Percentiles rank a stretch among this genome's conserved stretches.
Evolutionary conservation across 2,329 filamentous ascomycete genomes (phyloP).

Genomic region (Blastomyces gilchristii): DNA sequence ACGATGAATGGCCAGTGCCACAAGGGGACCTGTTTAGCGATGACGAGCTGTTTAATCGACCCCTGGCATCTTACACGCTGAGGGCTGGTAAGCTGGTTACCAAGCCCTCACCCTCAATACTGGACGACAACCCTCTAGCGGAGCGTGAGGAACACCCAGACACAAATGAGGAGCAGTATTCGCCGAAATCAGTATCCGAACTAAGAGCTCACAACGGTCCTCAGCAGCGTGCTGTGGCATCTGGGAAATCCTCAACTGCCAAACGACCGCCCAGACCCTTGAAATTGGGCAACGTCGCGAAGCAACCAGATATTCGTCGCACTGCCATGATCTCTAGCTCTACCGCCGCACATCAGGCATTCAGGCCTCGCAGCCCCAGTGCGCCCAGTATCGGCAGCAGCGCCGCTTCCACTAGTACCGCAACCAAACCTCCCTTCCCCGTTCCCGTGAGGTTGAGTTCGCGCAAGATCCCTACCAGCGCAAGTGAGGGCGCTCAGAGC

Average conservation of each 20-base stretch:
- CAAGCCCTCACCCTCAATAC: constrained; percentile 22
- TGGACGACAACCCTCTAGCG: constrained; percentile 26
- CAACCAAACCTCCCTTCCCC: constrained; percentile 57
- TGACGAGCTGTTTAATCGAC: constrained; percentile 36
- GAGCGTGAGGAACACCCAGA: constrained; percentile 33
- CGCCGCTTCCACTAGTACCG: constrained; percentile 23
- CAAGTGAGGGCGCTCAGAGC: constrained; percentile 68
- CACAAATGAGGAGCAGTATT: constrained; percentile 25
- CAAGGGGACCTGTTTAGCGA: constrained; percentile 33
- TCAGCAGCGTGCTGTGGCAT: constrained; percentile 11
- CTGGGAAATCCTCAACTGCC: constrained; percentile 12
- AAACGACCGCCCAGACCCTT: constrained; percentile 29
- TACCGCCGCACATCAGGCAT: constrained; percentile 54
- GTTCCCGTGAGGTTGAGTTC: constrained; percentile 87
- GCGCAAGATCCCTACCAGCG: constrained; percentile 56
- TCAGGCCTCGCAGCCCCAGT: constrained; percentile 45
- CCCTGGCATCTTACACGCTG: constrained; percentile 36
- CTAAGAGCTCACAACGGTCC: not conserved
- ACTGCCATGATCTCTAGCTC: constrained; percentile 72
- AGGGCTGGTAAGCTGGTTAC: constrained; percentile 35
- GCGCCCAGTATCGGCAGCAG: constrained; percentile 35
- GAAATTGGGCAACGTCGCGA: constrained; percentile 32
- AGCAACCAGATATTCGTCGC: constrained; percentile 58
- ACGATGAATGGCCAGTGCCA: constrained; percentile 23
- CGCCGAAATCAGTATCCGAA: constrained; percentile 4